Percentiles rank a stretch among this genome's conserved stretches.
Evolutionary conservation across 768 basidiomycete genomes (phyloP).

Genomic region (Trametes elegans): DNA sequence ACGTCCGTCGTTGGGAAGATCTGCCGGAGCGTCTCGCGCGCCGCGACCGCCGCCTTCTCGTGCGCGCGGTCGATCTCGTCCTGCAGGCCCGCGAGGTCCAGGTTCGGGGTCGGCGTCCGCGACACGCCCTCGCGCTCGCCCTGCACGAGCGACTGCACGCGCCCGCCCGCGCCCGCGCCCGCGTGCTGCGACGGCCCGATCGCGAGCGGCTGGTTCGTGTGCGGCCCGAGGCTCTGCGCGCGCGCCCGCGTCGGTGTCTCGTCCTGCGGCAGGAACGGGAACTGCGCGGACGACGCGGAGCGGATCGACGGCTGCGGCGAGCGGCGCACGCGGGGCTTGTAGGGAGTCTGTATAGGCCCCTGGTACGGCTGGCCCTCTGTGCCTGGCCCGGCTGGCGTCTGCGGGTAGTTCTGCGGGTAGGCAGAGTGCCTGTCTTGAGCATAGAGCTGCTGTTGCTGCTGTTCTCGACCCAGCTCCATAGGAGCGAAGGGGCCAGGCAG

Average conservation of each 20-base stretch:
- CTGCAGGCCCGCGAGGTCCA: conserved; percentile 70
- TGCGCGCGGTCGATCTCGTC: conserved; percentile 78
- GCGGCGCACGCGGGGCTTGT: conserved; percentile 70
- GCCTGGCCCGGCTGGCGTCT: conserved; percentile 39
- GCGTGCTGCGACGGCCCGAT: conserved; percentile 47
- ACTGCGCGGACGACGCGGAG: conserved; percentile 30
- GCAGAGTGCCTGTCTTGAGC: conserved; percentile 34
- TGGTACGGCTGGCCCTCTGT: conserved; percentile 22
- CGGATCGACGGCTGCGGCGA: conserved; percentile 21
- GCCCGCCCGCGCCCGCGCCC: conserved; percentile 25
- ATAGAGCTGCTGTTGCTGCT: conserved; percentile 35
- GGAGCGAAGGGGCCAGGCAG: conserved; percentile 71
- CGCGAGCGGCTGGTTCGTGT: conserved; percentile 47
- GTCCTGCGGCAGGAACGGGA: conserved; percentile 36
- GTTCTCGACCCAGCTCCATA: conserved; percentile 59
- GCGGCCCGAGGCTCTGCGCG: conserved; percentile 32
- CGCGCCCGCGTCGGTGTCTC: conserved; percentile 50
- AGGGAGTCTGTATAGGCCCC: conserved; percentile 54
- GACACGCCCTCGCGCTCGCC: conserved; percentile 49
- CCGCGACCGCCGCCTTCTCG: conserved; percentile 66
- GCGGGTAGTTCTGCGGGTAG: conserved; percentile 28
- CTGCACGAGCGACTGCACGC: conserved; percentile 40
- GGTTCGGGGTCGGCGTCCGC: conserved; percentile 64
- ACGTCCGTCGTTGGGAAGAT: conserved; percentile 84
- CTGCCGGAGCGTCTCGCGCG: conserved; percentile 75